Evolutionary conservation across 1,284 basidiomycete genomes (phyloP).

Genomic region (Sanguinoderma infundibulare): DNA sequence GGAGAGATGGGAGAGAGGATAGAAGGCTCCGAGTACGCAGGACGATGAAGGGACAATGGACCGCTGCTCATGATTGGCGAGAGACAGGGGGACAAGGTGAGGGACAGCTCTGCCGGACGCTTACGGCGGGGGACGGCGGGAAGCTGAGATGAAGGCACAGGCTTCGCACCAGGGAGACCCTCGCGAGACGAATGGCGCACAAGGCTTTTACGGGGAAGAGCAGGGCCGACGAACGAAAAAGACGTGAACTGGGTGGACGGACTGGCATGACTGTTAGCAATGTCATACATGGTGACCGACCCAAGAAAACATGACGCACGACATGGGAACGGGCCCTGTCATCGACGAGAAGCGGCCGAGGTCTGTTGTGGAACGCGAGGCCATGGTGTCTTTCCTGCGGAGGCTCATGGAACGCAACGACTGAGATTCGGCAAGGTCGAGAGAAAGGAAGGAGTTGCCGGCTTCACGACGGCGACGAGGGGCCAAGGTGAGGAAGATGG

Average conservation of each 20-base stretch:
- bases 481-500: constrained; percentile 34
- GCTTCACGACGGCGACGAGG: constrained; percentile 36
- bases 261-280: background rate
- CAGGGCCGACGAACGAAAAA: background rate
- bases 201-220: constrained; percentile 7
- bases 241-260: constrained; percentile 8
- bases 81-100: constrained; percentile 28
- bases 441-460: constrained; percentile 52
- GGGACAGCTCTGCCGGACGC: constrained; percentile 29
- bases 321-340: constrained; percentile 15
- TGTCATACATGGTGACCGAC: no score
- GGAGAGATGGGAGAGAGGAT: constrained; percentile 40
- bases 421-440: constrained; percentile 62
- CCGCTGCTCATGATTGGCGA: constrained; percentile 15
- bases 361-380: constrained; percentile 29
- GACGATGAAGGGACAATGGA: constrained; percentile 25
- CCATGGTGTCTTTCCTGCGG: constrained; percentile 42
- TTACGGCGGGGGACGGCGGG: constrained; percentile 30
- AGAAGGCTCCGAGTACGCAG: constrained; percentile 35
- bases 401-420: constrained; percentile 49
- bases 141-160: constrained; percentile 53
- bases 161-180: constrained; percentile 65
- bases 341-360: constrained; percentile 31
- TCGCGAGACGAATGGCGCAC: constrained; percentile 46
- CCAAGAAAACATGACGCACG: constrained; percentile 27